Conservation (phyloP, 164 flowering plant species). For the Berberis vulgaris region DNA sequence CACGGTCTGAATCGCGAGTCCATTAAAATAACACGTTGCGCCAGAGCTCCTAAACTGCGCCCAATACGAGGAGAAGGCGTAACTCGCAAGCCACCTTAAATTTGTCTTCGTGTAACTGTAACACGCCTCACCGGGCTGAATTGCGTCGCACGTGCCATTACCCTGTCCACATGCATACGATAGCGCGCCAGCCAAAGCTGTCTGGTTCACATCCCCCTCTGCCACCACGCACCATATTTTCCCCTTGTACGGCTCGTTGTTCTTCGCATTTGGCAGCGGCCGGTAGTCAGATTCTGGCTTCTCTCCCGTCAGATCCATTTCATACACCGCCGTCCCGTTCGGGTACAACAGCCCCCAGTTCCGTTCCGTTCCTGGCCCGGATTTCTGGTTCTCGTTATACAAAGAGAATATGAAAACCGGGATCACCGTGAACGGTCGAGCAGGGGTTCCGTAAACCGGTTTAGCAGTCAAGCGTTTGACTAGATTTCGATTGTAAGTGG, state of each 20-base stretch:
- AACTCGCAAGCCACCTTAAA: conserved; percentile 46
- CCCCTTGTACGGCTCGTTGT: conserved; percentile 65
- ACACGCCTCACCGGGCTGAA: conserved; percentile 48
- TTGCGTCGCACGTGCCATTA: conserved; percentile 64
- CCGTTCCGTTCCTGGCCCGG: conserved; percentile 80
- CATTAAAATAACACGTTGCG: conserved; percentile 73
- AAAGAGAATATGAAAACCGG: conserved; percentile 62
- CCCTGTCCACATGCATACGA: conserved; percentile 77
- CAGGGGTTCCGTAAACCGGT: conserved; percentile 73
- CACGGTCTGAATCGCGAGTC: conserved; percentile 58
- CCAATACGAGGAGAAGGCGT: conserved; percentile 87
- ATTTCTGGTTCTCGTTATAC: conserved; percentile 72
- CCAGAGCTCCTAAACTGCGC: conserved; percentile 54
- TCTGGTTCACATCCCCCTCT: conserved; percentile 14
- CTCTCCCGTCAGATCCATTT: conserved; percentile 52
- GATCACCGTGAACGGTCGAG: conserved; percentile 48
- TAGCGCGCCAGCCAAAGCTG: conserved; percentile 41
- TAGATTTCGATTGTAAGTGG: conserved; percentile 73
- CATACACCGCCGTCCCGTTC: conserved; percentile 44
- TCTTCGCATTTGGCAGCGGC: conserved; percentile 45
- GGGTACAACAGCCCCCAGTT: conserved; percentile 74
- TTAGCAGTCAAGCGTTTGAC: conserved; percentile 30
- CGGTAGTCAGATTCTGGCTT: conserved; percentile 19
- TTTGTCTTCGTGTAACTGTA: conserved; percentile 21
- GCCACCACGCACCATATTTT: conserved; percentile 82